Conservation (phyloP, 2,329 filamentous ascomycete species). For the Didymella segeticola region DNA sequence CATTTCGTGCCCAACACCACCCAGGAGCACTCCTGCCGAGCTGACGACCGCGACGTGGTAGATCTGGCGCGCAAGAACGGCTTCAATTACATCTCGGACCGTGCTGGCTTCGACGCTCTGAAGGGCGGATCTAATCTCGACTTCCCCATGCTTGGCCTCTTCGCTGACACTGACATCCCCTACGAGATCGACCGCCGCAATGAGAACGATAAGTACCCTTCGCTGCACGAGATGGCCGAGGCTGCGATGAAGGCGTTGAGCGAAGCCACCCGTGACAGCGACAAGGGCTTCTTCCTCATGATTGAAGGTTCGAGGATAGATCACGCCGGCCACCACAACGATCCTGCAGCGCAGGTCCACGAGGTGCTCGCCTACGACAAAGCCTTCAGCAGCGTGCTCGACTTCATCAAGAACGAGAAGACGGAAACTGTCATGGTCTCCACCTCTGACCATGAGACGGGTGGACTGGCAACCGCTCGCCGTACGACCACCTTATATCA, state of each 20-base stretch:
- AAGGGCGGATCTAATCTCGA: slow-evolving; percentile 69
- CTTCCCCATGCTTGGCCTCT: slow-evolving; percentile 86
- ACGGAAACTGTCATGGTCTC: slow-evolving; percentile 81
- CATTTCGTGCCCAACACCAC: slow-evolving; percentile 88
- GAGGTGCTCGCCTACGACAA: slow-evolving; percentile 96
- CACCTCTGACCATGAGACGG: slow-evolving; percentile 96
- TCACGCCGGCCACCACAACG: slow-evolving; percentile 77
- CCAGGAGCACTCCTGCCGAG: slow-evolving; percentile 75
- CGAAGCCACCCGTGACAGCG: slow-evolving; percentile 79
- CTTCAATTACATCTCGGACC: slow-evolving; percentile 78
- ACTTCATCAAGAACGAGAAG: slow-evolving; percentile 79
- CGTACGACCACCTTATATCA: slow-evolving; percentile 58
- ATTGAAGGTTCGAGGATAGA: slow-evolving; percentile 97
- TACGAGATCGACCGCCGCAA: slow-evolving; percentile 90
- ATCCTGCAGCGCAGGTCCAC: slow-evolving; percentile 65
- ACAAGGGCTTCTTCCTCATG: slow-evolving; percentile 98
- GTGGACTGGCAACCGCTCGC: slow-evolving; percentile 81
- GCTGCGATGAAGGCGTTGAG: slow-evolving; percentile 81
- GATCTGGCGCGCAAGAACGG: slow-evolving; percentile 76
- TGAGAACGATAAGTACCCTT: slow-evolving; percentile 81
- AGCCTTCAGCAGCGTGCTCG: slow-evolving; percentile 80
- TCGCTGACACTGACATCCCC: slow-evolving; percentile 82
- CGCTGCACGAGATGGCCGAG: slow-evolving; percentile 87
- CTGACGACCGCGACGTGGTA: slow-evolving; percentile 78
- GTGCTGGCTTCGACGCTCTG: slow-evolving; percentile 77